Base-by-base conservation (phyloP, 2,329 filamentous ascomycete species). In the Piedraia hortae region DNA sequence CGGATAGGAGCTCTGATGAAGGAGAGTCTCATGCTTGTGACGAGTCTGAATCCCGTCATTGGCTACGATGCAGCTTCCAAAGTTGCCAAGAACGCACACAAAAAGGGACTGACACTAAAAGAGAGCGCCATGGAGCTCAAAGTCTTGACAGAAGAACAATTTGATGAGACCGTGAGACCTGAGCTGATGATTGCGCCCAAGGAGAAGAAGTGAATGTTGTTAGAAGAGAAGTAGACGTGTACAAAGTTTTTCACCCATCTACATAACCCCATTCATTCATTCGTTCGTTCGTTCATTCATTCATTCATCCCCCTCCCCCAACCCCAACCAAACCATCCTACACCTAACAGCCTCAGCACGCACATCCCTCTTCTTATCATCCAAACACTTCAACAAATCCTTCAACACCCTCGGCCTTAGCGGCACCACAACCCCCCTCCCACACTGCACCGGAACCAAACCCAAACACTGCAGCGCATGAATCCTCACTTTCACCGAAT, bases 71-170 rank as follows among this genome's bases (percentile, higher is more conserved):
- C 88, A 74, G 80, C 80, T 23, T 78, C 69, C 50, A 89, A 89
- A 58, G 80, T 90, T 12, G 80, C 80, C 41, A 91, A 91, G 68
- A 88, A 97, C 43, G 85, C 85, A 9, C 85, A 97, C 57, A 91
- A 91, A 64, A 93, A 93, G 64, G 78, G 78, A 15, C 52, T 82
- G 22, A 91, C 78, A 12, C 62, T 97, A 27, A 91, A 91, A 59
- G 54, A 89, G 53, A 82, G 72, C 40, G 82, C 85, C 10, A 66
- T 93, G 59, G 75, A 93, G 57, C 62, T 97, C 34, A 62, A 90
- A 35, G 82, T 78, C 20, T 55, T 93, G 34, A 82, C 67, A 32
- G 66, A 69, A 42, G 74, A 73, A 41, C 80, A 91, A 43, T 93
- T 93, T 43, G 78, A 91, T 48, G 59, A 63, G 34, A 58, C 88